Conservation (phyloP, 306 rosid genomes). For the Erythrophleum fordii region DNA sequence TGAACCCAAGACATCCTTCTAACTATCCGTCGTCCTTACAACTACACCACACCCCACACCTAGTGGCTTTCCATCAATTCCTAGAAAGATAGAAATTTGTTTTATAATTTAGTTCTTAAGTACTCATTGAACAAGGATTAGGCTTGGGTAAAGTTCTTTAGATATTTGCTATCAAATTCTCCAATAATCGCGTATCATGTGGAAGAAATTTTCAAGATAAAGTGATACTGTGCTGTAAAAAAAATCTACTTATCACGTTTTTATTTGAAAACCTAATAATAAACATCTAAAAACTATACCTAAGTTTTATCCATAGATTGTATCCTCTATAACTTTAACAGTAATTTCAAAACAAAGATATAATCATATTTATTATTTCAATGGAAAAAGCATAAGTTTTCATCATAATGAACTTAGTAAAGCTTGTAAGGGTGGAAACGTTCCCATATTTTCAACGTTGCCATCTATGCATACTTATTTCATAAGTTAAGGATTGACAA, state of each 20-base stretch:
- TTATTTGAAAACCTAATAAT: too few relatives aligned
- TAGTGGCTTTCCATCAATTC: not conserved
- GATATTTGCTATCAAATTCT: too few relatives aligned
- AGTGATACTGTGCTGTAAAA: too few relatives aligned
- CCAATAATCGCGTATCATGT: not conserved
- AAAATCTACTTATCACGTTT: not conserved
- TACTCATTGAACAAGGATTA: not conserved
- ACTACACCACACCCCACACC: not conserved
- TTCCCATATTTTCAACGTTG: not conserved
- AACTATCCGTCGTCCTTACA: not conserved
- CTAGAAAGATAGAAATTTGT: not conserved
- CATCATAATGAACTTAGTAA: not conserved
- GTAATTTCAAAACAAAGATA: not conserved
- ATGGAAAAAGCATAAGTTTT: not conserved
- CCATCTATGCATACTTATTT: not conserved
- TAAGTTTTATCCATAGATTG: too few relatives aligned
- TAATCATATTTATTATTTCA: not conserved
- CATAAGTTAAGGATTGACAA: slow-evolving; percentile 1
- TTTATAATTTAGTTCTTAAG: not conserved
- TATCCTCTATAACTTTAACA: not conserved
- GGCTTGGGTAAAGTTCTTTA: not conserved
- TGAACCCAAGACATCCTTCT: not conserved
- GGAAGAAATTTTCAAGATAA: too few relatives aligned
- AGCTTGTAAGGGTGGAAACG: not conserved
- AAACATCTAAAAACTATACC: too few relatives aligned